Evolutionary conservation across 2,329 filamentous ascomycete species (phyloP).

Genomic region (Xylaria sp.): DNA sequence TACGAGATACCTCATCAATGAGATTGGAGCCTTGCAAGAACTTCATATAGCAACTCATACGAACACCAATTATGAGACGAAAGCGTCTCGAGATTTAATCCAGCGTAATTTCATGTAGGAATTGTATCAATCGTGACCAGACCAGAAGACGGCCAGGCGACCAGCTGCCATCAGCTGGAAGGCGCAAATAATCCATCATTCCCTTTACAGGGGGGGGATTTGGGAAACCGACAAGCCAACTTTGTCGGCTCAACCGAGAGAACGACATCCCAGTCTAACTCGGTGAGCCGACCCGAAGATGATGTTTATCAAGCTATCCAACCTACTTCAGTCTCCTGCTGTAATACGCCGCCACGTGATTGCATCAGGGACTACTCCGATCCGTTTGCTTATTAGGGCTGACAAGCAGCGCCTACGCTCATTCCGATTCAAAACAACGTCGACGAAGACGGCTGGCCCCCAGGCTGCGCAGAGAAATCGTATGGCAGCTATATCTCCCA

Average conservation of each 20-base stretch:
- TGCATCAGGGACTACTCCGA: not conserved
- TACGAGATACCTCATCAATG: not conserved
- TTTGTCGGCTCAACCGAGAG: not conserved
- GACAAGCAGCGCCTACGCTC: not conserved
- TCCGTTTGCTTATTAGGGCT: not conserved
- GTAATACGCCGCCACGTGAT: slow-evolving; percentile 21
- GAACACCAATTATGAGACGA: not conserved
- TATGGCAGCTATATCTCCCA: not conserved
- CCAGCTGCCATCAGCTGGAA: slow-evolving; percentile 15
- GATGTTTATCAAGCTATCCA: slow-evolving; percentile 39
- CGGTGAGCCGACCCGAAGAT: slow-evolving; percentile 28
- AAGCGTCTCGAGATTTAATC: too few relatives aligned
- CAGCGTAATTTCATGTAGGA: too few relatives aligned
- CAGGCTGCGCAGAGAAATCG: slow-evolving; percentile 6
- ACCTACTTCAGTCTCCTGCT: slow-evolving; percentile 34
- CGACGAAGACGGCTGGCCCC: slow-evolving; percentile 31
- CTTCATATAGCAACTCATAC: not conserved
- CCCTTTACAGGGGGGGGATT: not conserved
- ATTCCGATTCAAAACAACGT: slow-evolving; percentile 41
- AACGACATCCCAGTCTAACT: not conserved
- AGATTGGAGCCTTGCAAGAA: not conserved
- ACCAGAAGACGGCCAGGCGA: not conserved
- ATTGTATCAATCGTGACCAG: too few relatives aligned
- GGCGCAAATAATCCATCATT: not conserved
- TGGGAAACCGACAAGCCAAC: not conserved